Conservation (phyloP, 768 basidiomycete genomes). For the Rhodotorula babjevae region DNA sequence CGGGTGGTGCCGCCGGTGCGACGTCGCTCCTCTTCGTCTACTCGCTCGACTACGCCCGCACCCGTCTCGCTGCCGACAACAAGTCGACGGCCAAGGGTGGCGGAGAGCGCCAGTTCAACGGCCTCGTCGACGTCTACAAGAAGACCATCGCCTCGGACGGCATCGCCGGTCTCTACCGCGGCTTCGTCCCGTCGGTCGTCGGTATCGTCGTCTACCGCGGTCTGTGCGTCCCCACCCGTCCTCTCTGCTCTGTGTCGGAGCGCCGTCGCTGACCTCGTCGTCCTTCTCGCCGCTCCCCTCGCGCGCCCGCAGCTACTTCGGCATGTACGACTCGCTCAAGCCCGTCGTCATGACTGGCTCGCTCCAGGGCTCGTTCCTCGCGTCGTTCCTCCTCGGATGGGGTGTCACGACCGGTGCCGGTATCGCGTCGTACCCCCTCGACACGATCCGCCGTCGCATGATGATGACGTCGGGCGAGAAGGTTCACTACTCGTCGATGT, state of each 20-base stretch:
- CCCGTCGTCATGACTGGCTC: constrained; percentile 95
- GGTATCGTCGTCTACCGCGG: constrained; percentile 99
- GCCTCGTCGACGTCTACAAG: constrained; percentile 70
- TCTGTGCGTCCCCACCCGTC: constrained; percentile 46
- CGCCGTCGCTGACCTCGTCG: background rate
- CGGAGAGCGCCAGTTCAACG: constrained; percentile 93
- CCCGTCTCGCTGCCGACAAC: constrained; percentile 94
- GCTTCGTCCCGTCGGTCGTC: constrained; percentile 96
- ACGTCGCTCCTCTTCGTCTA: constrained; percentile 98
- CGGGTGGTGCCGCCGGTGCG: constrained; percentile 99
- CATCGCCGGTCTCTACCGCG: constrained; percentile 98
- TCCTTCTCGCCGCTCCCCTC: too few species aligned
- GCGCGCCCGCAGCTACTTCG: constrained; percentile 20
- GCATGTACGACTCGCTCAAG: constrained; percentile 51
- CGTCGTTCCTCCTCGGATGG: constrained; percentile 63
- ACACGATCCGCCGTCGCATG: constrained; percentile 89
- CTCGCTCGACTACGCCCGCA: constrained; percentile 99
- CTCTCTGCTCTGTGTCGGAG: background rate
- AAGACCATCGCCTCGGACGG: constrained; percentile 98
- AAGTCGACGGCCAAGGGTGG: constrained; percentile 85
- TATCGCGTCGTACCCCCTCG: constrained; percentile 69
- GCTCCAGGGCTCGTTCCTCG: constrained; percentile 83
- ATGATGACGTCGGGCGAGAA: constrained; percentile 98
- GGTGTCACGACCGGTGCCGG: constrained; percentile 99
- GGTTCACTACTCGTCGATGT: constrained; percentile 98